Evolutionary conservation across 345 rosid species (phyloP).

Genomic region (Anastatica hierochuntica): DNA sequence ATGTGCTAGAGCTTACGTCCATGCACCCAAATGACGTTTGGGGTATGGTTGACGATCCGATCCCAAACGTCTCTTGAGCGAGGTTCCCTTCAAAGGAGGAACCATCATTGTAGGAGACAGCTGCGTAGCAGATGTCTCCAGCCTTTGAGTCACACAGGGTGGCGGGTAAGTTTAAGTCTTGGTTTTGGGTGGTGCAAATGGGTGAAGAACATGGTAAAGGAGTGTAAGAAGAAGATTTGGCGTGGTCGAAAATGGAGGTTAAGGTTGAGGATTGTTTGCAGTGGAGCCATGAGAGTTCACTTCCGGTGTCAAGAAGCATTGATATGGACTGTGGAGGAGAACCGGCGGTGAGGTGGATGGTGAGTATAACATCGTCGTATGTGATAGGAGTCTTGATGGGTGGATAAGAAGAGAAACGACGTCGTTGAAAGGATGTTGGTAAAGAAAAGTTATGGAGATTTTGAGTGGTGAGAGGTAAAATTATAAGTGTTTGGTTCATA

Average conservation of each 20-base stretch:
- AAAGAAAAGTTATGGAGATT: too few relatives aligned
- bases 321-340: constrained; percentile 53
- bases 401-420: constrained; percentile 16
- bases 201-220: constrained; percentile 38
- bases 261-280: constrained; percentile 31
- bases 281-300: constrained; percentile 72
- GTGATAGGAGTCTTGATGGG: constrained; percentile 35
- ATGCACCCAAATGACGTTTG: constrained; percentile 53
- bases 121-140: constrained; percentile 55
- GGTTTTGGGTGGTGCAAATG: constrained; percentile 40
- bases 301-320: constrained; percentile 74
- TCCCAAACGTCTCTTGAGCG: constrained; percentile 30
- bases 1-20: constrained; percentile 43
- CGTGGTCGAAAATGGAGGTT: constrained; percentile 27
- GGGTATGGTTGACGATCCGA: constrained; percentile 32
- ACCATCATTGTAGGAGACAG: constrained; percentile 47
- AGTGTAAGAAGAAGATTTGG: constrained; percentile 37
- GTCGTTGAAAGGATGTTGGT: too few relatives aligned
- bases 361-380: constrained; percentile 46
- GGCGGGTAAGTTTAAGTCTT: constrained; percentile 37
- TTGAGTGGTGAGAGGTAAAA: constrained; percentile 39
- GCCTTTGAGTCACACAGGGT: too few relatives aligned
- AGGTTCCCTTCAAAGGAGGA: constrained; percentile 55
- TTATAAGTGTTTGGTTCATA: constrained; percentile 30
- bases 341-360: constrained; percentile 55